A percentile compares a stretch with the other conserved stretches of the same genome.
These are phyloP conservation scores for Rosa persica DNA, from an alignment of 306 rosid genomes.

Conservation along the genomic window DNA sequence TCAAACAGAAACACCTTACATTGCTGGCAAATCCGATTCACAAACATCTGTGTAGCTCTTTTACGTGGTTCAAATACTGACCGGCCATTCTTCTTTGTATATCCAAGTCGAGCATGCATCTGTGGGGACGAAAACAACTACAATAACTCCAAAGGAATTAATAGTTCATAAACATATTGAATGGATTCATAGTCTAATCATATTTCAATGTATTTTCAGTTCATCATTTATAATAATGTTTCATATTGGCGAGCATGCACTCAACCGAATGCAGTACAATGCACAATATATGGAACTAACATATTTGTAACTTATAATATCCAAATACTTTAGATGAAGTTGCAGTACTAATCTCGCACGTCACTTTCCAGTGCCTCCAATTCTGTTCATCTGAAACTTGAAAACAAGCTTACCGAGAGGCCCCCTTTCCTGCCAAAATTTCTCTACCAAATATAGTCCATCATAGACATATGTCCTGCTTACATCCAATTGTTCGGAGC, in stretches of 20 bases:
- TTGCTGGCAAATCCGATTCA: neutral
- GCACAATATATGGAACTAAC: neutral
- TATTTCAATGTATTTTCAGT: neutral
- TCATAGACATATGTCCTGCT: constrained; percentile 67
- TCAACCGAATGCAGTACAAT: neutral
- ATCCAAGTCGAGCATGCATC: neutral
- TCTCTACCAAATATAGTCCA: constrained; percentile 63
- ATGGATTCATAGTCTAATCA: neutral
- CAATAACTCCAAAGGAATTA: neutral
- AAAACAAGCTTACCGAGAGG: constrained; percentile 26
- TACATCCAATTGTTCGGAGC: constrained; percentile 57
- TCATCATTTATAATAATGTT: neutral
- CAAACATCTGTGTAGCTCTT: neutral
- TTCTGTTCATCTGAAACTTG: constrained; percentile 8
- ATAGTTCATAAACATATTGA: neutral
- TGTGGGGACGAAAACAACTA: neutral
- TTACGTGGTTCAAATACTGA: neutral
- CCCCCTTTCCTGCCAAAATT: neutral
- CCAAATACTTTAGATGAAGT: neutral
- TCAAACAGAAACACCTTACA: neutral
- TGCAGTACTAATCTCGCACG: neutral
- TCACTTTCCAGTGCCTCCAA: constrained; percentile 33
- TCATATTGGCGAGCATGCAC: neutral
- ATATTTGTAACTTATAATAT: neutral
- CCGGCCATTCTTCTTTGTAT: neutral